Evolutionary conservation across 352 stramenopile genomes (phyloP).

Genomic region (Phytophthora agathidicida): DNA sequence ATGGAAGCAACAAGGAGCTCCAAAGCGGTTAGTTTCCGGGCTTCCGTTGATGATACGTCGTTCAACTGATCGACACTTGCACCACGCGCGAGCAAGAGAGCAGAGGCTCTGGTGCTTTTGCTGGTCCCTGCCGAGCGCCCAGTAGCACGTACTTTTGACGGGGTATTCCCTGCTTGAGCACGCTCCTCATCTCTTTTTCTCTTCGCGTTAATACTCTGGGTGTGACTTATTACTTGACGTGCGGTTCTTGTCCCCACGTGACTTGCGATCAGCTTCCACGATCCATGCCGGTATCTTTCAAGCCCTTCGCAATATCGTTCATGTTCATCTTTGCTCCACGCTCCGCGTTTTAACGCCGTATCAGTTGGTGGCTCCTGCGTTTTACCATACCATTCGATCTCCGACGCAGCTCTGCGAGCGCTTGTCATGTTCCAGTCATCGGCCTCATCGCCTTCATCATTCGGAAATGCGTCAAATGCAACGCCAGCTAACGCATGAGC

Average conservation of each 20-base stretch:
- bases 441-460: conserved; percentile 7
- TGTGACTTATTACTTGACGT: conserved; percentile 22
- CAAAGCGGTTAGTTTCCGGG: too few species aligned
- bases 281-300: conserved; percentile 7
- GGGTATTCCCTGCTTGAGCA: background rate
- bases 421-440: conserved; percentile 5
- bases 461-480: background rate
- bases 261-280: conserved; percentile 21
- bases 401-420: background rate
- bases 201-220: conserved; percentile 24
- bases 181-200: conserved; percentile 7
- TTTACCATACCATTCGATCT: conserved; percentile 6
- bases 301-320: conserved; percentile 21
- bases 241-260: conserved; percentile 22
- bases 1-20: background rate
- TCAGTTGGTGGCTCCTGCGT: background rate
- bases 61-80: too few species aligned
- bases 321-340: conserved; percentile 20
- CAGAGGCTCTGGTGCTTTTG: too few species aligned
- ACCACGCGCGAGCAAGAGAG: too few species aligned
- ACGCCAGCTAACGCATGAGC: too few species aligned
- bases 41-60: too few species aligned
- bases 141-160: background rate
- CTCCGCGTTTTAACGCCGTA: background rate
- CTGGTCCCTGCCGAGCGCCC: too few species aligned